Evolutionary conservation across 768 basidiomycete species (phyloP).

Genomic region (Trametes sanguinea): DNA sequence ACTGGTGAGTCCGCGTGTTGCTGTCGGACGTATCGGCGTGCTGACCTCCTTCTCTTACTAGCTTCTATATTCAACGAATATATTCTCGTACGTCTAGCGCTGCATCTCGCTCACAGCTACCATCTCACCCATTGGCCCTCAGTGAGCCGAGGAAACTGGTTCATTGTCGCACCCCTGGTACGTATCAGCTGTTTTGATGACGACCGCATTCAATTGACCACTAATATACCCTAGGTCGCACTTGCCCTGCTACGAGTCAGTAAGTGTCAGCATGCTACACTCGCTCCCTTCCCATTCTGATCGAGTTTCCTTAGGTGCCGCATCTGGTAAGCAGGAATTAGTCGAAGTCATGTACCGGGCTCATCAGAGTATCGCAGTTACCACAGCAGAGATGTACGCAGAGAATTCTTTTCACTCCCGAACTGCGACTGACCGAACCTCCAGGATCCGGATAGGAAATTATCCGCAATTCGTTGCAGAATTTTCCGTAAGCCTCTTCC

Average conservation of each 20-base stretch:
- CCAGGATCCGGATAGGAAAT: conserved; percentile 22
- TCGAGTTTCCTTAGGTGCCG: conserved; percentile 6
- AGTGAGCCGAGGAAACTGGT: conserved; percentile 30
- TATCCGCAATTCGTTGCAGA: conserved; percentile 18
- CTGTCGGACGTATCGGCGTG: no score
- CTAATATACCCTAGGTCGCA: neutral
- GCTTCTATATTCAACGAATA: conserved; percentile 30
- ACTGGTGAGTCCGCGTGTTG: conserved; percentile 21
- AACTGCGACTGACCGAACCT: neutral
- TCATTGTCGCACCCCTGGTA: conserved; percentile 21
- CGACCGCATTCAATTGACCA: no score
- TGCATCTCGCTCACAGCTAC: no score
- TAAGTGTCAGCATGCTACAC: neutral
- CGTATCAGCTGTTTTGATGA: neutral
- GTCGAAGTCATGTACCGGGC: neutral
- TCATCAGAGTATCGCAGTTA: neutral
- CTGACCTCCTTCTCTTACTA: neutral
- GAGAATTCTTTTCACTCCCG: neutral
- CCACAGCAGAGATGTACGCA: conserved; percentile 14
- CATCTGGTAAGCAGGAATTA: conserved; percentile 15
- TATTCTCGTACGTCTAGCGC: conserved; percentile 22
- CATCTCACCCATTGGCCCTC: neutral
- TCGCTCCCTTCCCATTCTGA: neutral
- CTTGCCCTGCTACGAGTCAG: conserved; percentile 18
- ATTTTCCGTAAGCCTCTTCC: conserved; percentile 15